Evolutionary conservation across 768 basidiomycete species (phyloP), one percentile per base, ranked within the genome.

Genomic region (Gloeophyllum trabeum): DNA sequence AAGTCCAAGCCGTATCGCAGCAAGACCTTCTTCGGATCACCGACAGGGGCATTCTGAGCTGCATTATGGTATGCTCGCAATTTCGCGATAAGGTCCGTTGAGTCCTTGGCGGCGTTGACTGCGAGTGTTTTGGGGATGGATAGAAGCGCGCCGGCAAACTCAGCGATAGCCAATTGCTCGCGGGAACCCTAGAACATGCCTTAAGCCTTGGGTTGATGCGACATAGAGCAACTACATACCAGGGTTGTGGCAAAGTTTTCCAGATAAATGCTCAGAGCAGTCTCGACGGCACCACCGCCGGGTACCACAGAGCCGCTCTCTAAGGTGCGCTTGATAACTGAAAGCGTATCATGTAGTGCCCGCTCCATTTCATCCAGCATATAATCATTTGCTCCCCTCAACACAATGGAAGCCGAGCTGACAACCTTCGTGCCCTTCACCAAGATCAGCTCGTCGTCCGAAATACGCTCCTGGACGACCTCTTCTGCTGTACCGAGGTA

Each of bases 341-440:
- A 94, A 48, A 98, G 62, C 2, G 88, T 86, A 59, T 99, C 96
- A 57, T 99, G 94, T 51, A 98, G 61, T 0, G 90, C 84, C 38
- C 96, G 71, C 65, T 99, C 96, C 96, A 98, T 99, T 71, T 99
- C 96, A 59, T 99, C 96, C 52, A 98, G 66, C 87, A 97, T 92
- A 61, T 94, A 97, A 61, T 99, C 96, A 61, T 98, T 99, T 22
- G 96, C 96, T 35, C 96, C 96, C 42, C 96, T 77, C 45, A 99
- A 70, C 44, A 99, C 77, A 54, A 99, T 86, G 16, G 92, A 96
- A 12, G 85, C 72, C 19, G 91, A 93, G 66, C 66, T 92, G 56
- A 98, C 93, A 32, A 91, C 83, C 64, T 94, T 98, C 39, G 93
- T 98, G 2, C 96, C 96, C 68, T 97, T 99, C 68, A 98, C 70